Percentiles rank a stretch among this genome's conserved stretches.
Conservation (phyloP, 2,329 filamentous ascomycete genomes). For the Aspergillus intermedius region DNA sequence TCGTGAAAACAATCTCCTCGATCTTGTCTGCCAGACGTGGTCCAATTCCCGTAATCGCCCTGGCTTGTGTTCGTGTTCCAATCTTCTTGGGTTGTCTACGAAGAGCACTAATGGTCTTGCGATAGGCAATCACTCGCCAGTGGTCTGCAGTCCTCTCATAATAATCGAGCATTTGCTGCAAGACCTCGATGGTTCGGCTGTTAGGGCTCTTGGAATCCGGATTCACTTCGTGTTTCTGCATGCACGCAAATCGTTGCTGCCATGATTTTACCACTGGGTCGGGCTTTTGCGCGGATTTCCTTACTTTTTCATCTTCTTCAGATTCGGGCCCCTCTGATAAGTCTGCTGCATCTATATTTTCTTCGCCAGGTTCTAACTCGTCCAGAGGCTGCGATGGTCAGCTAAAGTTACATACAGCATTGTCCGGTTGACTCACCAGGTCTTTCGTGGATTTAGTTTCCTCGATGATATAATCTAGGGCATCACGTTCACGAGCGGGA, state of each 20-base stretch:
- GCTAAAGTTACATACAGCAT: not conserved
- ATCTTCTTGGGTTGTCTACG: constrained; percentile 60
- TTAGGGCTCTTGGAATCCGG: constrained; percentile 59
- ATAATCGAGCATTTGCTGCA: constrained; percentile 72
- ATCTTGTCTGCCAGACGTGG: constrained; percentile 72
- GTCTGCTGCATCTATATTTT: constrained; percentile 10
- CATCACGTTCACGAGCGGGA: constrained; percentile 39
- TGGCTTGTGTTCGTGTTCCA: constrained; percentile 62
- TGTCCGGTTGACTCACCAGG: constrained; percentile 37
- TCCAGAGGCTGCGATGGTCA: constrained; percentile 30
- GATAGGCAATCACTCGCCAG: constrained; percentile 71
- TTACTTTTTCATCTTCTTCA: constrained; percentile 10
- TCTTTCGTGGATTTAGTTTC: constrained; percentile 56
- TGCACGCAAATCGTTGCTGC: constrained; percentile 50
- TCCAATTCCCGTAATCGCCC: constrained; percentile 62
- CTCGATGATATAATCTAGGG: constrained; percentile 58
- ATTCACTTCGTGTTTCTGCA: constrained; percentile 48
- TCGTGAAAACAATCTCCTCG: constrained; percentile 75
- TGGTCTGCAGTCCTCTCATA: constrained; percentile 69
- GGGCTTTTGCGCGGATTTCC: not conserved
- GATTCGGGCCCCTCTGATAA: constrained; percentile 11
- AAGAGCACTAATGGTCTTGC: constrained; percentile 68
- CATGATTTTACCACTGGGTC: constrained; percentile 16
- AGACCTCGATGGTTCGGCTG: constrained; percentile 63
- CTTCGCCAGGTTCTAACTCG: constrained; percentile 22